A percentile compares a stretch with the other conserved stretches of the same genome.
Evolutionary conservation across 2,329 filamentous ascomycete species (phyloP).

Genomic region (Sporothrix mexicana): DNA sequence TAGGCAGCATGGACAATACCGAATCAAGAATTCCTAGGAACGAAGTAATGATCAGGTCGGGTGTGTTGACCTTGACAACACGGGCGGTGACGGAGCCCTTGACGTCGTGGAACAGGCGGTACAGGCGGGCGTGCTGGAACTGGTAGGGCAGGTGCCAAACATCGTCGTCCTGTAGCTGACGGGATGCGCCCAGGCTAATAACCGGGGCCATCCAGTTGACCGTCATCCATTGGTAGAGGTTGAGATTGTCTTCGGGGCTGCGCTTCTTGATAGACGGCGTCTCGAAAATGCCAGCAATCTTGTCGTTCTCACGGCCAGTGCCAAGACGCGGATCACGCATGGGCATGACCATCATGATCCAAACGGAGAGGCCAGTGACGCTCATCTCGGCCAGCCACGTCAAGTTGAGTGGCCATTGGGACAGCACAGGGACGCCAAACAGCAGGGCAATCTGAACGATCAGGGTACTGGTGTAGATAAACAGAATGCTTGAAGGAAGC

Average conservation of each 20-base stretch:
- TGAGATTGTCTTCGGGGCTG: conserved; percentile 79
- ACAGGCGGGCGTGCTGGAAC: conserved; percentile 79
- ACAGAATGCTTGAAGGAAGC: conserved; percentile 41
- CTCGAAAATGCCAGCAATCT: conserved; percentile 62
- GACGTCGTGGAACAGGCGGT: conserved; percentile 75
- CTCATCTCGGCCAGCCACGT: conserved; percentile 45
- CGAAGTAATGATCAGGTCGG: conserved; percentile 75
- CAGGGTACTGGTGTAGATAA: conserved; percentile 44
- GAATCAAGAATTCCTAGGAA: conserved; percentile 68
- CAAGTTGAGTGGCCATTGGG: conserved; percentile 37
- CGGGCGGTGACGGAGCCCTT: conserved; percentile 73
- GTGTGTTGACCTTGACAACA: conserved; percentile 75
- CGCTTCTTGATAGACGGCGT: conserved; percentile 65
- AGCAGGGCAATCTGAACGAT: conserved; percentile 43
- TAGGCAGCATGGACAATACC: conserved; percentile 60
- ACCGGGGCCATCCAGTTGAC: conserved; percentile 83
- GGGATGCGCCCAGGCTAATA: conserved; percentile 66
- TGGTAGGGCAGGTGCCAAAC: conserved; percentile 82
- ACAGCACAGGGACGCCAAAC: conserved; percentile 45
- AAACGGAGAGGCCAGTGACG: conserved; percentile 54
- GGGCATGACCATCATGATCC: conserved; percentile 70
- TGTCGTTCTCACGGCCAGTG: conserved; percentile 46
- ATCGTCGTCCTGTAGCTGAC: conserved; percentile 76
- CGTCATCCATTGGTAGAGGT: conserved; percentile 81
- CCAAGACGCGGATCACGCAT: conserved; percentile 65